A percentile compares a stretch with the other conserved stretches of the same genome.
Evolutionary conservation across 192 early-diverging fungal genomes (phyloP).

Genomic region (Gonapodya prolifera): DNA sequence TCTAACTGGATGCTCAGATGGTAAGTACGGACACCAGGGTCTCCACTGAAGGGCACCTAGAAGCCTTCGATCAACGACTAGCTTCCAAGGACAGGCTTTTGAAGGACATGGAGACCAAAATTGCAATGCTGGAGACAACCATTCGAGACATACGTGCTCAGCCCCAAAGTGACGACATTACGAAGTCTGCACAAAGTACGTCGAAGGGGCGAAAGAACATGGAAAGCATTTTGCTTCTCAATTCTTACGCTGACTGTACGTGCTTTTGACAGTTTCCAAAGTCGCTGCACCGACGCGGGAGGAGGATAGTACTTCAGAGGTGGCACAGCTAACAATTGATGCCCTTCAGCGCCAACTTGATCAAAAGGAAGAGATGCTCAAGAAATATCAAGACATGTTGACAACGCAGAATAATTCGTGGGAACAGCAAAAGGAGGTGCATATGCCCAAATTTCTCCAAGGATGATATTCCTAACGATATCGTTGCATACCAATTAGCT

Average conservation of each 20-base stretch:
- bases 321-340: background rate
- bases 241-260: too few species aligned
- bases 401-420: background rate
- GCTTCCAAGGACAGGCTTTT: constrained; percentile 23
- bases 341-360: background rate
- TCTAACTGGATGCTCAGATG: too few species aligned
- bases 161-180: too few species aligned
- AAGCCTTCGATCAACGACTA: constrained; percentile 23
- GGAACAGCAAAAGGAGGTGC: background rate
- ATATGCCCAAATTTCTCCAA: too few species aligned
- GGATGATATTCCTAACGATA: too few species aligned
- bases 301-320: background rate
- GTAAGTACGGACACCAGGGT: too few species aligned
- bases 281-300: too few species aligned
- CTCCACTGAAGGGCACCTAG: constrained; percentile 36
- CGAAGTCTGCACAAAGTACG: too few species aligned
- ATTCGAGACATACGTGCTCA: constrained; percentile 12
- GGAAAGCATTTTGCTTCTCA: too few species aligned
- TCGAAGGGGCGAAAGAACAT: too few species aligned
- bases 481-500: too few species aligned
- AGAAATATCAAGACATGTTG: background rate
- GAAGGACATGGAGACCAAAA: constrained; percentile 23
- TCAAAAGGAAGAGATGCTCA: background rate
- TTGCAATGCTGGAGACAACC: constrained; percentile 19
- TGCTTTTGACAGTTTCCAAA: too few species aligned